phyloP scores from a whole-genome alignment of 2,329 filamentous ascomycete genomes.

The Rachicladosporium sp. region DNA sequence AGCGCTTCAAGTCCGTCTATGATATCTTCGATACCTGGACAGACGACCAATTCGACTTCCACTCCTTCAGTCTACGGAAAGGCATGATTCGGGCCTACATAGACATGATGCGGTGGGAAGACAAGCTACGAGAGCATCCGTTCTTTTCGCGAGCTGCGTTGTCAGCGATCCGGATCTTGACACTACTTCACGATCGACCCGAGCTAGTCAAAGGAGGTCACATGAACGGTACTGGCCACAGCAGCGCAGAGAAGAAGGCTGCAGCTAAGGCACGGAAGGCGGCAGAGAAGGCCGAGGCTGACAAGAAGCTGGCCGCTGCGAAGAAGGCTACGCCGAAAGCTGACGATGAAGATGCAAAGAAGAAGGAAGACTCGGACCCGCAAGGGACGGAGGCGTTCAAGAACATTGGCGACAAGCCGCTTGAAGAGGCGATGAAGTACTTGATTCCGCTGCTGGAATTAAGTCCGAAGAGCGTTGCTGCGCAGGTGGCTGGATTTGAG shows the following conservation, averaged over 20 bases:
- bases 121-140: constrained; percentile 78
- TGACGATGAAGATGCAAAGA: constrained; percentile 49
- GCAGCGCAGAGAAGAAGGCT: constrained; percentile 65
- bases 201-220: constrained; percentile 59
- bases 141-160: constrained; percentile 81
- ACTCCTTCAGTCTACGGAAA: constrained; percentile 92
- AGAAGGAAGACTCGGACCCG: constrained; percentile 87
- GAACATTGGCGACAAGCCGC: constrained; percentile 58
- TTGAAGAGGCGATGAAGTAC: constrained; percentile 81
- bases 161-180: constrained; percentile 67
- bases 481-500: constrained; percentile 78
- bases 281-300: constrained; percentile 68
- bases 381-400: constrained; percentile 57
- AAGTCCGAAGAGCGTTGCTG: constrained; percentile 67
- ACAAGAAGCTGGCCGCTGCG: constrained; percentile 45
- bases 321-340: constrained; percentile 48
- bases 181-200: constrained; percentile 66
- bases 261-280: constrained; percentile 64
- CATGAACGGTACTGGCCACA: constrained; percentile 55
- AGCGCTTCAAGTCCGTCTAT: constrained; percentile 77
- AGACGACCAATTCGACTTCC: constrained; percentile 98
- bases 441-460: constrained; percentile 69
- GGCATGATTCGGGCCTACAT: constrained; percentile 91
- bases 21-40: constrained; percentile 97
- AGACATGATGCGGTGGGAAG: constrained; percentile 95